Conservation (phyloP, 1,284 basidiomycete genomes). For the Fomitopsis palustris region DNA sequence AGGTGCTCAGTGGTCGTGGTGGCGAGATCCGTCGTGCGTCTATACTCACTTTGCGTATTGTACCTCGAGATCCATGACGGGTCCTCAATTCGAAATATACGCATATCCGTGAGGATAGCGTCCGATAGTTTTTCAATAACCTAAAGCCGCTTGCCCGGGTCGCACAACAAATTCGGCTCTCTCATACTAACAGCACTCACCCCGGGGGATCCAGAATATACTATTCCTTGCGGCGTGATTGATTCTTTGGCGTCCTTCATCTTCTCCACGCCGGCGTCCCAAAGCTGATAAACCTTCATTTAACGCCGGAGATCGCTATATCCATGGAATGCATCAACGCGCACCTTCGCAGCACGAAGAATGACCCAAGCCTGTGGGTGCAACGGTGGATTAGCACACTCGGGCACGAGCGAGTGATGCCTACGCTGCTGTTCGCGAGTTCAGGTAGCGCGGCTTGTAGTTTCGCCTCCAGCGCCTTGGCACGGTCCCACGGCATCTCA, state of each 20-base stretch:
- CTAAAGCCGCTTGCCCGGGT: neutral
- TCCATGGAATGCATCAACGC: too few relatives aligned
- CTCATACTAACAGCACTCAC: neutral
- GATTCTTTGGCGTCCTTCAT: neutral
- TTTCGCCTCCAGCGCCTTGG: neutral
- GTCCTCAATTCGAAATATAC: neutral
- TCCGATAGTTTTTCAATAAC: neutral
- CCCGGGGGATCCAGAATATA: neutral
- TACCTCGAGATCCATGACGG: neutral
- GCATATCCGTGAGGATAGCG: neutral
- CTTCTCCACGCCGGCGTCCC: neutral
- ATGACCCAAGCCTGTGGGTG: neutral
- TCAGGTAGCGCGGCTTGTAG: neutral
- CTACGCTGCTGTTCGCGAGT: neutral
- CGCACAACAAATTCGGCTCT: neutral
- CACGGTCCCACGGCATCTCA: neutral
- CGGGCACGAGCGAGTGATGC: neutral
- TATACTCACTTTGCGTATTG: neutral
- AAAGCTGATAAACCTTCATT: neutral
- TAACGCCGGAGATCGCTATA: too few relatives aligned
- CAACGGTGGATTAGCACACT: neutral
- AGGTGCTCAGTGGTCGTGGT: neutral
- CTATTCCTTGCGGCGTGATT: neutral
- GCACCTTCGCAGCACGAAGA: neutral
- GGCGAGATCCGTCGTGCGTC: too few relatives aligned